A percentile compares a stretch with the other conserved stretches of the same genome.
Evolutionary conservation across 257 asterid genomes (phyloP).

Genomic region (Petunia axillaris): DNA sequence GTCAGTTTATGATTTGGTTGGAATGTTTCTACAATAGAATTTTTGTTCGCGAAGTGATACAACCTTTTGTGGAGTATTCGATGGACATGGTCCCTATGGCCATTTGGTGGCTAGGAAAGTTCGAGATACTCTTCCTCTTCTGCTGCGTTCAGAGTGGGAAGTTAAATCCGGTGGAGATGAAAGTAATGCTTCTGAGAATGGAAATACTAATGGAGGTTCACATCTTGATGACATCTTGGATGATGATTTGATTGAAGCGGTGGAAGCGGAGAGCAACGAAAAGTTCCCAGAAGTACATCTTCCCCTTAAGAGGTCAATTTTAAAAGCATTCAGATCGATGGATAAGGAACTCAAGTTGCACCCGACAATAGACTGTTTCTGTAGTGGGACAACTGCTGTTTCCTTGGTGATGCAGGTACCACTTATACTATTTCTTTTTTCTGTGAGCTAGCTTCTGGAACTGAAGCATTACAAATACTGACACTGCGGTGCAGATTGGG

Average conservation of each 20-base stretch:
- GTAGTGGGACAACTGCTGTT: conserved; percentile 93
- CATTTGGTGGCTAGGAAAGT: conserved; percentile 97
- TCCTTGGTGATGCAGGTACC: conserved; percentile 76
- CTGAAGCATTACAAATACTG: neutral
- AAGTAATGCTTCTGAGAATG: conserved; percentile 41
- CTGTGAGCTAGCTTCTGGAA: neutral
- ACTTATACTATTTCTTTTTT: neutral
- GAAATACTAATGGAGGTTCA: conserved; percentile 50
- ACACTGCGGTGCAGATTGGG: neutral
- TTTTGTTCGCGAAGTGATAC: conserved; percentile 59
- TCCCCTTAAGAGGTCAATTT: conserved; percentile 72
- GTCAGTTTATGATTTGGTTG: conserved; percentile 75
- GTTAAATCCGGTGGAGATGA: conserved; percentile 46
- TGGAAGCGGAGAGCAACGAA: conserved; percentile 65
- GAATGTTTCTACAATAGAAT: conserved; percentile 68
- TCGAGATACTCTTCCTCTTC: conserved; percentile 77
- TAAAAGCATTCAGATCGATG: conserved; percentile 84
- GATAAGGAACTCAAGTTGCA: conserved; percentile 92
- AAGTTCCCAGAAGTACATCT: conserved; percentile 76
- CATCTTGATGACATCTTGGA: conserved; percentile 75
- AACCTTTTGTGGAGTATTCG: conserved; percentile 90
- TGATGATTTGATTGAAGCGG: conserved; percentile 65
- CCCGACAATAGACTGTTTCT: conserved; percentile 83
- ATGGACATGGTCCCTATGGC: conserved; percentile 97
- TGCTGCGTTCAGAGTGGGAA: conserved; percentile 73